Conservation (phyloP, 306 rosid species). For the Pachyrhizus erosus region DNA sequence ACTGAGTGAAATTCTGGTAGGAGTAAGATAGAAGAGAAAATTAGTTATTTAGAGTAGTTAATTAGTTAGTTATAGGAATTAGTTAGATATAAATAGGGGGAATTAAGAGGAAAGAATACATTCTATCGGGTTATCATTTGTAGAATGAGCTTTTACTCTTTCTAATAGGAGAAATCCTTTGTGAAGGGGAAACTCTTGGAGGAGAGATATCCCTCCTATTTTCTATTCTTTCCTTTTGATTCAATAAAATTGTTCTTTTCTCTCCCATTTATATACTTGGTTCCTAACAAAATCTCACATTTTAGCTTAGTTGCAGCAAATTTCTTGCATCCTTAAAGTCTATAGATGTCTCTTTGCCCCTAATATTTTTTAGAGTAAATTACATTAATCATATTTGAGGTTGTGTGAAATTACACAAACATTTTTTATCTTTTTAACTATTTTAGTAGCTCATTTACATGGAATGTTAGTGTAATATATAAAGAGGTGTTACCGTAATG, state of each 20-base stretch:
- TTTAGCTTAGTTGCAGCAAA: not conserved
- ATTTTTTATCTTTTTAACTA: too few species aligned
- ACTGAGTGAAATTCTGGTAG: not conserved
- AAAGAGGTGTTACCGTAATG: too few species aligned
- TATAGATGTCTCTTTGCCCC: too few species aligned
- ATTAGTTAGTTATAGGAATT: too few species aligned
- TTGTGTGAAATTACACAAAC: too few species aligned
- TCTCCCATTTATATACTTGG: not conserved
- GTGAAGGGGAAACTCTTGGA: not conserved
- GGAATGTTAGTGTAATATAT: too few species aligned
- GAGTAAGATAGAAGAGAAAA: not conserved
- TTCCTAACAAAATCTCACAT: not conserved
- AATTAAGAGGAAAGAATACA: not conserved
- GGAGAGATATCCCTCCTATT: not conserved
- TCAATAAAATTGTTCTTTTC: not conserved
- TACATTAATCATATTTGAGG: too few species aligned
- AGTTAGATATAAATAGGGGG: not conserved
- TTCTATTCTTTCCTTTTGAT: too few species aligned
- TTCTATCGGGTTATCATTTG: not conserved
- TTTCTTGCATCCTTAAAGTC: not conserved
- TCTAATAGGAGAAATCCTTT: too few species aligned
- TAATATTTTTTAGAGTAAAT: too few species aligned
- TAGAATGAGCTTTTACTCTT: not conserved
- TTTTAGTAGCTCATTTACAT: too few species aligned
- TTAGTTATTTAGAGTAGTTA: too few species aligned